Evolutionary conservation across 352 stramenopile species (phyloP), one percentile per base, ranked within the genome.

Genomic region (Phytophthora macrochlamydospora): DNA sequence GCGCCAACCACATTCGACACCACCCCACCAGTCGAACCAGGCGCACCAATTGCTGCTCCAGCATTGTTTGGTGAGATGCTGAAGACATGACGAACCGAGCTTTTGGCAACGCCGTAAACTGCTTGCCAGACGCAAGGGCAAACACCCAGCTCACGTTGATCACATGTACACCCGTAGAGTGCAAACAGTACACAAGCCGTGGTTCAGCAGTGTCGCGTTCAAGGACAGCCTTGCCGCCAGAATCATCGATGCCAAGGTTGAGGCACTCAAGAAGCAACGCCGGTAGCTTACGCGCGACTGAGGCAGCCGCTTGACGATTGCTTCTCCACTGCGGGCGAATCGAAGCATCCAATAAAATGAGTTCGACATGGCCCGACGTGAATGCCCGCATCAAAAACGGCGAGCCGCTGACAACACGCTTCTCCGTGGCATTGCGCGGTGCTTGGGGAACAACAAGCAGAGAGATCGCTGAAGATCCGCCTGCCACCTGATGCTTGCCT

Each of bases 111-210:
- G 72, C 62, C 8, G 73, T 73, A 40, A 91, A 91, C 50, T 84
- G 69, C 45, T 91, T 90, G 12, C 82, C 81, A 0, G 74, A 70
- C 2, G 81, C 76, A 8, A 92, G 73, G 18, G 74, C 68, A 55
- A 83, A 78, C 7, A 91, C 83, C 85, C 85, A 95, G 59, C 71
- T 77, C 45, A 93, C 65, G 57, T 95, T 92, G 48, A 93, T 70
- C 35, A 92, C 80, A 65, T 93, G 83, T 8, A 92, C 81, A 18
- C 87, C 85, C 1, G 87, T 92, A 3, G 87, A 90, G 64, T 95
- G 85, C 42, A 91, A 62, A 51, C 76, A 90, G 65, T 93, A 93
- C 3, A 93, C 67, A 7, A 95, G 62, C 4, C 80, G 76, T 3
- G 83, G 73, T 46, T 92, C 80, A 43, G 68, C 65, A 12, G 63